phyloP scores from a whole-genome alignment of 176 grass and related monocot species.

The Raddia guianensis region DNA sequence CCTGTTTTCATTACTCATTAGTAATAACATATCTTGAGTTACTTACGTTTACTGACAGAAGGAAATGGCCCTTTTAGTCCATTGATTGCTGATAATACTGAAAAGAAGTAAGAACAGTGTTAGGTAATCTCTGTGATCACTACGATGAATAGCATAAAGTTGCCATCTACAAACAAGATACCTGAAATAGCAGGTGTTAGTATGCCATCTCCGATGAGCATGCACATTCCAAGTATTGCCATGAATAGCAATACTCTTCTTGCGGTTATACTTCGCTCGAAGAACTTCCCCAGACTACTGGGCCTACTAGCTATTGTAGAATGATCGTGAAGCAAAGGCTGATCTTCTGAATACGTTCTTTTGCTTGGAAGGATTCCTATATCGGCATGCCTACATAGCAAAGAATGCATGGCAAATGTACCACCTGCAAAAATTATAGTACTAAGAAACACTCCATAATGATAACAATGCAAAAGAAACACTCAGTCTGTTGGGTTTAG shows the following conservation, averaged over 20 bases:
- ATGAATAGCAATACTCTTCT: slow-evolving; percentile 78
- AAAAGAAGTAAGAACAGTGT: background rate
- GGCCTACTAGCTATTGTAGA: slow-evolving; percentile 30
- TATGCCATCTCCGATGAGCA: slow-evolving; percentile 91
- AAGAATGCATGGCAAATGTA: slow-evolving; percentile 82
- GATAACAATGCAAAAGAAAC: background rate
- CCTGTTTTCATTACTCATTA: background rate
- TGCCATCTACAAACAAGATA: slow-evolving; percentile 14
- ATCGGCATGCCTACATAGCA: slow-evolving; percentile 72
- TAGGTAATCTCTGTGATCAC: slow-evolving; percentile 20
- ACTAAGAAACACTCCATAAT: background rate
- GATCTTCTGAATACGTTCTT: slow-evolving; percentile 45
- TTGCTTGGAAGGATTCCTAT: slow-evolving; percentile 80
- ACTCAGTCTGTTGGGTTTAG: too few species aligned
- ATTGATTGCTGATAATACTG: slow-evolving; percentile 78
- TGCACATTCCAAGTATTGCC: slow-evolving; percentile 80
- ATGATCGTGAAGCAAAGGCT: slow-evolving; percentile 26
- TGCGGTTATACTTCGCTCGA: slow-evolving; percentile 66
- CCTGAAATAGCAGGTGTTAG: slow-evolving; percentile 91
- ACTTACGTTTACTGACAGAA: slow-evolving; percentile 64
- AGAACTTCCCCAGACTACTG: slow-evolving; percentile 64
- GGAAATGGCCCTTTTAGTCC: slow-evolving; percentile 70
- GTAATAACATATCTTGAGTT: background rate
- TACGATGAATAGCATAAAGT: slow-evolving; percentile 18
- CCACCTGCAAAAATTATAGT: slow-evolving; percentile 54